Evolutionary conservation across 2,329 filamentous ascomycete genomes (phyloP).

Genomic region (Alternaria arborescens): DNA sequence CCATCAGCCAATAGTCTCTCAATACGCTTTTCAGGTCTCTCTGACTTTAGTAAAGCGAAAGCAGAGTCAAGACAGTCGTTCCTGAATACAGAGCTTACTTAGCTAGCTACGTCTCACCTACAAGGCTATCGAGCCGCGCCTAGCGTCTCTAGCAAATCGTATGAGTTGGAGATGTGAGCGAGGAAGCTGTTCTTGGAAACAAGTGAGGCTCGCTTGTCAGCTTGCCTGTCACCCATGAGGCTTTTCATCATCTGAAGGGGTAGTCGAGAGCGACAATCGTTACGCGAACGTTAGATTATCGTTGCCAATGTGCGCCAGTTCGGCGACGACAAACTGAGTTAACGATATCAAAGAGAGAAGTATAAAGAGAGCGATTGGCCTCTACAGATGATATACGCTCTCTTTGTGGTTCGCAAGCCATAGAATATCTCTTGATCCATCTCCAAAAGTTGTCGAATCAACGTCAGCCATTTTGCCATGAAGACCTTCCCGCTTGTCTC

Average conservation of each 20-base stretch:
- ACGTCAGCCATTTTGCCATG: slow-evolving; percentile 22
- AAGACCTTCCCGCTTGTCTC: slow-evolving; percentile 43
- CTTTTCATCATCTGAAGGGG: not conserved
- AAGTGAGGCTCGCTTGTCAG: not conserved
- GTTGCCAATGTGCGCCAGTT: not conserved
- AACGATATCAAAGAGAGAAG: not conserved
- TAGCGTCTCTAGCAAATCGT: not conserved
- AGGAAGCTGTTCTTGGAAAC: not conserved
- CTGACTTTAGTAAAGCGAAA: not conserved
- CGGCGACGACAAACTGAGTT: not conserved
- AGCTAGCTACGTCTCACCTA: slow-evolving; percentile 2
- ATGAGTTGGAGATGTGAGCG: not conserved
- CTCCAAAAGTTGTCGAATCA: not conserved
- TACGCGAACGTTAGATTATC: not conserved
- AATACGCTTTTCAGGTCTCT: not conserved
- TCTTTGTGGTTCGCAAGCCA: not conserved
- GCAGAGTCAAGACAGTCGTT: not conserved
- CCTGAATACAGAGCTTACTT: not conserved
- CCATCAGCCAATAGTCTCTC: not conserved
- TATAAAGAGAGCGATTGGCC: not conserved
- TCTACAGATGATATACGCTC: not conserved
- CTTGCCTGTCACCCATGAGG: not conserved
- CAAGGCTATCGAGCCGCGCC: not conserved
- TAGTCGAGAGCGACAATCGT: not conserved
- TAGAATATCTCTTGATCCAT: not conserved